A percentile compares a stretch with the other conserved stretches of the same genome.
phyloP scores from a whole-genome alignment of 2,329 filamentous ascomycete species.

The Reticulascus tulasneorum region DNA sequence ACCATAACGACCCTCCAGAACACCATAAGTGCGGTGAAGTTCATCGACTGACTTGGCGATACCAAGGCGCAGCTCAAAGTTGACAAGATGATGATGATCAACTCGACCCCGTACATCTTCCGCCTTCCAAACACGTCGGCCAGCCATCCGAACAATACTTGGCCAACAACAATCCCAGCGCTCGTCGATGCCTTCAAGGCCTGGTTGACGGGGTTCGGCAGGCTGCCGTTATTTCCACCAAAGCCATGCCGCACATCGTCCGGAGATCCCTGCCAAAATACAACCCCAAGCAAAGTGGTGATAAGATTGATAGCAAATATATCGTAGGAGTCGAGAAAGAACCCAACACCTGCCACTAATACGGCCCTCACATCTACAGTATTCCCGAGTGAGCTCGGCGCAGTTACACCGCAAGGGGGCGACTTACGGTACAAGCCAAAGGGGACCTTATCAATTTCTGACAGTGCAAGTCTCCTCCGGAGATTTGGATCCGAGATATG shows the following conservation, averaged over 20 bases:
- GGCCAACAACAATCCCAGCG: conserved; percentile 73
- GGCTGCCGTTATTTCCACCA: conserved; percentile 47
- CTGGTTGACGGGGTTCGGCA: conserved; percentile 64
- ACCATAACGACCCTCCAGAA: conserved; percentile 76
- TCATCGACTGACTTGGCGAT: conserved; percentile 57
- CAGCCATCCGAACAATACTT: conserved; percentile 72
- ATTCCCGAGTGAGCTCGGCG: conserved; percentile 7
- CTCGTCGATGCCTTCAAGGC: conserved; percentile 80
- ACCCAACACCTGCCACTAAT: conserved; percentile 74
- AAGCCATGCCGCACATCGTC: conserved; percentile 37
- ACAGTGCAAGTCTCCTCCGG: conserved; percentile 68
- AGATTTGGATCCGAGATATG: conserved; percentile 71
- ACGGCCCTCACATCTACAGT: conserved; percentile 62
- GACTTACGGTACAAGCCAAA: conserved; percentile 65
- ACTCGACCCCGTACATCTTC: conserved; percentile 77
- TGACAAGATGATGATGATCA: conserved; percentile 67
- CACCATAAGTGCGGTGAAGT: conserved; percentile 57
- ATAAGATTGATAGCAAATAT: conserved; percentile 79
- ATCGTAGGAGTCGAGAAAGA: conserved; percentile 79
- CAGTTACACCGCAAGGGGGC: background rate
- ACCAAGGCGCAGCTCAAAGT: conserved; percentile 65
- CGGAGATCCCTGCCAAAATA: conserved; percentile 59
- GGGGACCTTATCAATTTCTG: conserved; percentile 74
- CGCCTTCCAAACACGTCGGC: conserved; percentile 74
- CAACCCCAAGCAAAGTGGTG: conserved; percentile 67